phyloP scores from a whole-genome alignment of 306 rosid genomes.

The Castanea mollissima region DNA sequence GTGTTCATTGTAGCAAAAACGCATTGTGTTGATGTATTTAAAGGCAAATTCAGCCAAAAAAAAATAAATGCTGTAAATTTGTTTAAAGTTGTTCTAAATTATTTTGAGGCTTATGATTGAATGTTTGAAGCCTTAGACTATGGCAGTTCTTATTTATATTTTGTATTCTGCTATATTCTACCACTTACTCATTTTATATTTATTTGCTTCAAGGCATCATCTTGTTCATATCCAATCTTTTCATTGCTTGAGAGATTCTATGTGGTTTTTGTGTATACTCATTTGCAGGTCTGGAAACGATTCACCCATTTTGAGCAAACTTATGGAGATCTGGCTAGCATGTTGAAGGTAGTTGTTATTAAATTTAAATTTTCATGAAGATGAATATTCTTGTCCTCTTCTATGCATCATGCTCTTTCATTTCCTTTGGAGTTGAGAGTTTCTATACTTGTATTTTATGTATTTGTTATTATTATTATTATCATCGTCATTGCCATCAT shows the following conservation, averaged over 20 bases:
- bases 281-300: conserved; percentile 81
- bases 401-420: not conserved
- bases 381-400: not conserved
- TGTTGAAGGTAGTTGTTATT: conserved; percentile 69
- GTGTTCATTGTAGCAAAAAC: not conserved
- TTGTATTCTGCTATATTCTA: not conserved
- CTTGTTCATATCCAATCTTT: not conserved
- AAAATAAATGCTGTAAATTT: not conserved
- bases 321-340: conserved; percentile 90
- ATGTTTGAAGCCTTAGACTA: not conserved
- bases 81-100: not conserved
- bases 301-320: conserved; percentile 84
- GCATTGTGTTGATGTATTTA: not conserved
- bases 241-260: conserved; percentile 9
- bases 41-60: not conserved
- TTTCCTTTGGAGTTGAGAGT: not conserved
- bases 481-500: too few species aligned
- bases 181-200: not conserved
- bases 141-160: not conserved
- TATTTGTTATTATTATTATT: not conserved
- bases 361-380: not conserved
- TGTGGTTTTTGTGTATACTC: conserved; percentile 21
- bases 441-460: not conserved
- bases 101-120: not conserved
- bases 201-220: not conserved